phyloP scores from a whole-genome alignment of 768 basidiomycete genomes.

The Podaxis carcinomalis region DNA sequence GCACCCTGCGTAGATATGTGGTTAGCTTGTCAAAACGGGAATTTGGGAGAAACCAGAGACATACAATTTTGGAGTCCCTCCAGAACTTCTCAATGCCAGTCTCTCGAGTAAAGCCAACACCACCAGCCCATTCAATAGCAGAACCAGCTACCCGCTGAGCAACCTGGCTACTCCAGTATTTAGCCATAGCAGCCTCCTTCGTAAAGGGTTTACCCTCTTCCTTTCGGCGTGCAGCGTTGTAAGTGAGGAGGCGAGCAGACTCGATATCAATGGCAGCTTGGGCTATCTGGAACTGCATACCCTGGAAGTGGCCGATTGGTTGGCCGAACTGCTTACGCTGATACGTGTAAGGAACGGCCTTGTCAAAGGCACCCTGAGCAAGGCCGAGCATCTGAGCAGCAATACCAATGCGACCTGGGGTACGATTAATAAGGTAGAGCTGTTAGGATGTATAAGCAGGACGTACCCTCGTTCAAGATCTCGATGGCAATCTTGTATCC shows the following conservation, averaged over 20 bases:
- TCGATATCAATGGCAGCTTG: constrained; percentile 88
- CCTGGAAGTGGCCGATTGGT: constrained; percentile 91
- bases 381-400: constrained; percentile 99
- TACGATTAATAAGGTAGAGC: background rate
- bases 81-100: constrained; percentile 96
- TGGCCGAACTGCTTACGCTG: constrained; percentile 94
- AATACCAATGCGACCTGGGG: constrained; percentile 84
- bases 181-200: constrained; percentile 98
- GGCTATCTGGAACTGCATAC: constrained; percentile 93
- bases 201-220: constrained; percentile 85
- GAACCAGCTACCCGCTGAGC: constrained; percentile 84
- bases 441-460: background rate
- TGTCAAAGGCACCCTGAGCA: constrained; percentile 95
- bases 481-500: constrained; percentile 67
- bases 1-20: constrained; percentile 53
- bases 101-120: constrained; percentile 89
- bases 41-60: constrained; percentile 23
- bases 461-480: constrained; percentile 23
- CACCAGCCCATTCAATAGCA: constrained; percentile 97
- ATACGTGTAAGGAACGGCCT: constrained; percentile 93
- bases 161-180: constrained; percentile 85
- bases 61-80: constrained; percentile 94
- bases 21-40: constrained; percentile 1
- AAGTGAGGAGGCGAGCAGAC: constrained; percentile 84
- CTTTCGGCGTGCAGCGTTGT: constrained; percentile 94